Evolutionary conservation across 805 yeast species (phyloP).

Genomic region (Middelhovenomyces tepae): DNA sequence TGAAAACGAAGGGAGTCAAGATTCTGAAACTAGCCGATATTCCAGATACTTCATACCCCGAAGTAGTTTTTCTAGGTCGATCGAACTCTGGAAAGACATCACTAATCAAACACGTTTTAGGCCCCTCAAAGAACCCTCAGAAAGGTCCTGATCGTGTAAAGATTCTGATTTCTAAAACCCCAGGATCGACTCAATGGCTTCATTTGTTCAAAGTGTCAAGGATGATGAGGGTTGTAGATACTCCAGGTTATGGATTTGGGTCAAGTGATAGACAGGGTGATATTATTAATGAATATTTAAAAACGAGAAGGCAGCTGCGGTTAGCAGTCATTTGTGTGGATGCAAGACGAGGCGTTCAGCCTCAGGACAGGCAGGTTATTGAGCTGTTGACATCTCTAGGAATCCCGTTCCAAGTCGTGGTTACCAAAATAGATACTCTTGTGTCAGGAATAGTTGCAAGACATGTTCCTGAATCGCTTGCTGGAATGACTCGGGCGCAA

Average conservation of each 20-base stretch:
- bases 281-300: conserved; percentile 54
- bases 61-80: conserved; percentile 66
- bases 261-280: conserved; percentile 64
- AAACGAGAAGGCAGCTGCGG: conserved; percentile 42
- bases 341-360: conserved; percentile 49
- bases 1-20: too few relatives aligned
- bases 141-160: too few relatives aligned
- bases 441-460: too few relatives aligned
- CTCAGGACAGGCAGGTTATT: conserved; percentile 47
- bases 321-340: conserved; percentile 57
- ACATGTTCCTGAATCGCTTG: too few relatives aligned
- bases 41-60: too few relatives aligned
- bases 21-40: too few relatives aligned
- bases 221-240: conserved; percentile 60
- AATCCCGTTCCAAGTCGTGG: conserved; percentile 60
- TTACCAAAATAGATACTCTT: conserved; percentile 70
- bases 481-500: too few relatives aligned
- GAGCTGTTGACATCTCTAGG: conserved; percentile 45
- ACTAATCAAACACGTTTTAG: too few relatives aligned
- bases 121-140: too few relatives aligned
- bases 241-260: conserved; percentile 83
- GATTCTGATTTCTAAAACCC: too few relatives aligned
- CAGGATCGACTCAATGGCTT: too few relatives aligned
- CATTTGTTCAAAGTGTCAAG: too few relatives aligned
- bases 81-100: conserved; percentile 86